Conservation (phyloP, 768 basidiomycete species). For the Boletellus ananas region DNA sequence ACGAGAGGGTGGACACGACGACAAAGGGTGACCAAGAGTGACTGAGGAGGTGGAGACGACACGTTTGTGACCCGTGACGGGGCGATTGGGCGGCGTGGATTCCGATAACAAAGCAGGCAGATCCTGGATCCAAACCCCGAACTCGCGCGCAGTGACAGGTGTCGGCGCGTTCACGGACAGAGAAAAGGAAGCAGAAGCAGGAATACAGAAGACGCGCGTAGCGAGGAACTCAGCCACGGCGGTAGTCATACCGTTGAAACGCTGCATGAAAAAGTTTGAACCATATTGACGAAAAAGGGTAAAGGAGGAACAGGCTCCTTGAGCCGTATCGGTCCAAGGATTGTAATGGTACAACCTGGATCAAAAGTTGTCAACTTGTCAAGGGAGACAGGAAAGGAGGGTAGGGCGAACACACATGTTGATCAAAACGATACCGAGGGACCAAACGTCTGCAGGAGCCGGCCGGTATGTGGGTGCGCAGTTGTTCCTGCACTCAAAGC, state of each 20-base stretch:
- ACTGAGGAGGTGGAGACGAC: conserved; percentile 54
- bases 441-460: conserved; percentile 97
- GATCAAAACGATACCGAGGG: conserved; percentile 96
- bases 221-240: conserved; percentile 87
- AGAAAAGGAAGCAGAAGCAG: conserved; percentile 45
- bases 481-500: conserved; percentile 98
- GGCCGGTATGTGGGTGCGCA: conserved; percentile 91
- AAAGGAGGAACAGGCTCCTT: conserved; percentile 79
- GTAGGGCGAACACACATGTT: conserved; percentile 67
- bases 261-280: conserved; percentile 79
- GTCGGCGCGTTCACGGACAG: conserved; percentile 22
- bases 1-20: conserved; percentile 61
- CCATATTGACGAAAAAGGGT: conserved; percentile 74
- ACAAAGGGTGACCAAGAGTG: conserved; percentile 60
- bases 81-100: conserved; percentile 28
- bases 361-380: conserved; percentile 11
- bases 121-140: conserved; percentile 82
- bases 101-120: conserved; percentile 70
- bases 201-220: conserved; percentile 76
- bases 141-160: conserved; percentile 69
- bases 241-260: conserved; percentile 86
- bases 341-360: conserved; percentile 93
- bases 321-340: conserved; percentile 94
- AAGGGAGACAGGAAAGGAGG: neutral
- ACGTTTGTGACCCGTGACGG: conserved; percentile 45